Percentiles rank a stretch among this genome's conserved stretches.
Evolutionary conservation across 75 land plant genomes (phyloP).

Genomic region (Sequoiadendron giganteum): DNA sequence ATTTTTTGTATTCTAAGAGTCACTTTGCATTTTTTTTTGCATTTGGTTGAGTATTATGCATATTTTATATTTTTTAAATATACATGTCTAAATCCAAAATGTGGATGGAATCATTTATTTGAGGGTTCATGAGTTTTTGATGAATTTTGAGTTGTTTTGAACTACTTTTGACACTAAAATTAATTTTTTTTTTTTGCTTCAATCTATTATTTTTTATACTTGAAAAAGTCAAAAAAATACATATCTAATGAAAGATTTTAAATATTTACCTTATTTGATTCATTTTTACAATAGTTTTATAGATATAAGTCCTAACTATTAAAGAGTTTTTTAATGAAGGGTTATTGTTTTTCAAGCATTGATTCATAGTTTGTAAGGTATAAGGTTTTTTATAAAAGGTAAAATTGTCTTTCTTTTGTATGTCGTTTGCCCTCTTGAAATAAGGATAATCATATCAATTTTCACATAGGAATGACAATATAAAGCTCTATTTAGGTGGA

Average conservation of each 20-base stretch:
- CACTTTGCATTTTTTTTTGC: neutral
- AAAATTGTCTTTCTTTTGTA: neutral
- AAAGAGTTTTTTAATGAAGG: neutral
- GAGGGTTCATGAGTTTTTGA: neutral
- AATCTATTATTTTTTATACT: neutral
- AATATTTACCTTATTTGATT: neutral
- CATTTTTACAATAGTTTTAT: neutral
- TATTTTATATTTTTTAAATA: too few species aligned
- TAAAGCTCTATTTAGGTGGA: neutral
- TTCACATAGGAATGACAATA: neutral
- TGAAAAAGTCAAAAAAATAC: neutral
- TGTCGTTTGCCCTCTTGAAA: neutral
- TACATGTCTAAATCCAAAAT: neutral
- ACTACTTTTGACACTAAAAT: neutral
- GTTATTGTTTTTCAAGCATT: neutral
- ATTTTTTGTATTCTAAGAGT: neutral
- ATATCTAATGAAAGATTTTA: neutral
- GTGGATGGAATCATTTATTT: neutral
- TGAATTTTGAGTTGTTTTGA: neutral
- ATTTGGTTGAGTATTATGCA: neutral
- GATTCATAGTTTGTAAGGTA: neutral
- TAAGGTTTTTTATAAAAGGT: neutral
- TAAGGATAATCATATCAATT: neutral
- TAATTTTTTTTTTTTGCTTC: neutral
- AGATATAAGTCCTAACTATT: too few species aligned